A percentile compares a stretch with the other conserved stretches of the same genome.
phyloP scores from a whole-genome alignment of 257 asterid genomes.

The Dorcoceras hygrometricum region DNA sequence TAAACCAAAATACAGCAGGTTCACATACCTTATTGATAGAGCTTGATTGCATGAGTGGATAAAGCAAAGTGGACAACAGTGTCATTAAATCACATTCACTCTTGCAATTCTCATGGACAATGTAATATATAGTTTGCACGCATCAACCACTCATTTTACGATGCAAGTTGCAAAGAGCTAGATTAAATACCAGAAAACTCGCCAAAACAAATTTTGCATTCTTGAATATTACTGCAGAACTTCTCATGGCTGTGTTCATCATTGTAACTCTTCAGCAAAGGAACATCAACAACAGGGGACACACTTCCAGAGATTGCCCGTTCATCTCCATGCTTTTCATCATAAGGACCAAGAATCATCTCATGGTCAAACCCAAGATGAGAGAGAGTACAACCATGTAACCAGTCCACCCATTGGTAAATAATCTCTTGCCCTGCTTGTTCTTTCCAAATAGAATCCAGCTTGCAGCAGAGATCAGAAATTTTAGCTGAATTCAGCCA shows the following conservation, averaged over 20 bases:
- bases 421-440: slow-evolving; percentile 77
- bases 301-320: slow-evolving; percentile 66
- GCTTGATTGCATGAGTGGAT: slow-evolving; percentile 9
- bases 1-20: background rate
- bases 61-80: slow-evolving; percentile 1
- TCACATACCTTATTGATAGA: background rate
- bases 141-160: slow-evolving; percentile 12
- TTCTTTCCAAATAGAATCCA: slow-evolving; percentile 77
- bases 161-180: background rate
- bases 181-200: slow-evolving; percentile 62
- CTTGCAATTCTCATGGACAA: background rate
- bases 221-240: slow-evolving; percentile 67
- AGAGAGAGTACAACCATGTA: slow-evolving; percentile 61
- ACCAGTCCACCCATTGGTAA: slow-evolving; percentile 89
- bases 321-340: slow-evolving; percentile 40
- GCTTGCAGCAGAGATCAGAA: slow-evolving; percentile 61
- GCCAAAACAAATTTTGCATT: slow-evolving; percentile 74
- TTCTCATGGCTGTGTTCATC: slow-evolving; percentile 63
- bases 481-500: slow-evolving; percentile 63
- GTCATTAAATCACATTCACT: slow-evolving; percentile 8
- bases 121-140: slow-evolving; percentile 6
- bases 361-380: slow-evolving; percentile 65
- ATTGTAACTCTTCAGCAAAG: slow-evolving; percentile 58
- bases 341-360: slow-evolving; percentile 68
- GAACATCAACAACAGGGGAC: slow-evolving; percentile 73